Base-by-base conservation (phyloP, 2,329 filamentous ascomycete species). In the Dothiorella sarmentorum region DNA sequence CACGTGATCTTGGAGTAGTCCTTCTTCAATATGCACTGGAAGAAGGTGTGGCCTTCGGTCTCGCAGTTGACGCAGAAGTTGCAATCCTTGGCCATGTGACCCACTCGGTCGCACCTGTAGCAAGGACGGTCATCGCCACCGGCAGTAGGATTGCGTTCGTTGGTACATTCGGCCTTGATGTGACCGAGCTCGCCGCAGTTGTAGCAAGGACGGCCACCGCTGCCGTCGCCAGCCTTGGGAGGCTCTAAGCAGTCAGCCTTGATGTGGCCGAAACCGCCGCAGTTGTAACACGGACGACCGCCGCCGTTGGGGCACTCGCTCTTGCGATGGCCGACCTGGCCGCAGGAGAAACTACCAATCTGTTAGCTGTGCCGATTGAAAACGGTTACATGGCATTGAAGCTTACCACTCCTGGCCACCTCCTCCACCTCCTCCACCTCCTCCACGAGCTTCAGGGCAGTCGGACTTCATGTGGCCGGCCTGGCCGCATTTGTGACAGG, bases 1-100 rank as follows among this genome's bases (percentile, higher is more conserved):
- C 85, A 87, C 69, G 83, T 80, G 60, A 85, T 76, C 7, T 81
- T 78, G n/a, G 76, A 72, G 79, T 79, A 80, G 65, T 84, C 80
- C 38, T 74, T 76, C 24, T 29, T 29, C 31, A n/a, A n/a, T 2
- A 80, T 75, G 63, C 85, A 85, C 3, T 83, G 80, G 17, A 75
- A 76, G 62, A 76, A 71, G 42, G 78, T 75, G 62, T 89, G 85
- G 4, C 85, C 86, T 55, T 85, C 82, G 38, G 81, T 71, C 18
- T 84, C 85, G 63, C 86, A 89, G 72, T 88, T 89, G 66, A 79
- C 74, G 71, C 80, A 83, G 63, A 69, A 64, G 15, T 69, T 45
- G 45, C 71, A 72, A 0, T 66, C 63, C 2, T 61, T 62, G 13
- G 64, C 66, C 29, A 67, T 63, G 42, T 72, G 70, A 3, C 68